phyloP scores from a whole-genome alignment of 306 rosid genomes.

The Malus orientalis region DNA sequence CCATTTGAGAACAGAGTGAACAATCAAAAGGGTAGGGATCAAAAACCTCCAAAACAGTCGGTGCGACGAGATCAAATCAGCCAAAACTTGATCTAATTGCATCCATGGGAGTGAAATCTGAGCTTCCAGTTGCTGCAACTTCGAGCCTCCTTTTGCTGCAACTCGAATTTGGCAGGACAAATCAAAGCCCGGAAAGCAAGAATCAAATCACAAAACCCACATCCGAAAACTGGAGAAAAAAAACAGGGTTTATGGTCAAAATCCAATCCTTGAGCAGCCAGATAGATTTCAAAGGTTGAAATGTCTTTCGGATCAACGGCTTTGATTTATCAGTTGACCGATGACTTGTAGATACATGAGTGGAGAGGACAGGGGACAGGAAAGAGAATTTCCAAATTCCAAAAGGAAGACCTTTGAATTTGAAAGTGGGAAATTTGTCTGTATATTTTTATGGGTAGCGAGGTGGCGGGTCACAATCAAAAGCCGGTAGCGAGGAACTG shows the following conservation, averaged over 20 bases:
- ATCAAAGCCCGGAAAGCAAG: constrained; percentile 5
- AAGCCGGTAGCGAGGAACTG: not conserved
- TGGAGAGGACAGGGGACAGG: not conserved
- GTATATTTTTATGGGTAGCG: not conserved
- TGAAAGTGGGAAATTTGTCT: not conserved
- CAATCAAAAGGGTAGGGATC: constrained; percentile 15
- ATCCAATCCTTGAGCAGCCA: not conserved
- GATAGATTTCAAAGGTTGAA: not conserved
- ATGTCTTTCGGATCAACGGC: constrained; percentile 6
- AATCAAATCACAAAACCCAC: constrained; percentile 12
- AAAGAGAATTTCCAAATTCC: constrained; percentile 8
- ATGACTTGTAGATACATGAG: constrained; percentile 8
- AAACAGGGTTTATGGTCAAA: not conserved
- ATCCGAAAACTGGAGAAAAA: not conserved
- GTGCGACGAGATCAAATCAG: constrained; percentile 24
- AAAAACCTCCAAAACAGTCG: constrained; percentile 34
- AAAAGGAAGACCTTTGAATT: not conserved
- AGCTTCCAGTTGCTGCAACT: constrained; percentile 4
- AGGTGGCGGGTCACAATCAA: not conserved
- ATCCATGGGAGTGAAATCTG: constrained; percentile 18
- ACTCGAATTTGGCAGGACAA: constrained; percentile 15
- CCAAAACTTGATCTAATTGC: constrained; percentile 22
- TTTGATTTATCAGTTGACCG: constrained; percentile 20
- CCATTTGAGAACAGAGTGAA: constrained; percentile 19
- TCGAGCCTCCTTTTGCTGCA: not conserved